A percentile compares a stretch with the other conserved stretches of the same genome.
These are phyloP conservation scores for Lentinula raphanica DNA, from an alignment of 768 basidiomycete genomes.

Conservation along the genomic window DNA sequence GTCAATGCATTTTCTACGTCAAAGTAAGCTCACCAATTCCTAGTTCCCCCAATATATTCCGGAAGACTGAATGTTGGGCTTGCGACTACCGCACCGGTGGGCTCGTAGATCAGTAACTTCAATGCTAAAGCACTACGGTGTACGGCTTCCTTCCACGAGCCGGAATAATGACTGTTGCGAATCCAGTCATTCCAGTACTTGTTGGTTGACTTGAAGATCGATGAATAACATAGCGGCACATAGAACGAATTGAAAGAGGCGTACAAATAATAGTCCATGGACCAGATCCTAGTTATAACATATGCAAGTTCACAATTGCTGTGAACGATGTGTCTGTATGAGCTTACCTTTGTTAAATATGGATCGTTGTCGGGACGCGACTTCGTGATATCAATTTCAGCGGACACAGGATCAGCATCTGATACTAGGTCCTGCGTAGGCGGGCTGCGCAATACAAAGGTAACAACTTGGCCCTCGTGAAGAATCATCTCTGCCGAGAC, in stretches of 20 bases:
- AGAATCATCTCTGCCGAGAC: conserved; percentile 57
- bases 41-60: conserved; percentile 82
- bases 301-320: not conserved
- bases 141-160: conserved; percentile 94
- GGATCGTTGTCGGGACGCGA: conserved; percentile 64
- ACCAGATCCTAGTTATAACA: conserved; percentile 43
- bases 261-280: conserved; percentile 49
- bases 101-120: conserved; percentile 90
- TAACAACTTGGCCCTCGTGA: conserved; percentile 83
- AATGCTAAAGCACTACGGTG: conserved; percentile 89
- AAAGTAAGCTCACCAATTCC: conserved; percentile 64
- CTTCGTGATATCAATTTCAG: conserved; percentile 25
- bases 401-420: conserved; percentile 8
- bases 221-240: not conserved
- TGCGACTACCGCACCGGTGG: conserved; percentile 89
- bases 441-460: conserved; percentile 76
- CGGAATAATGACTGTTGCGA: conserved; percentile 71
- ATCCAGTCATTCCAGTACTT: conserved; percentile 89
- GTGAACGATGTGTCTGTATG: not conserved
- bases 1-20: not conserved
- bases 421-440: conserved; percentile 25
- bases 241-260: conserved; percentile 12
- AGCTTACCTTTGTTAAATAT: conserved; percentile 52
- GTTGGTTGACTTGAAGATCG: conserved; percentile 53
- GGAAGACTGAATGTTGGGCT: conserved; percentile 94